Evolutionary conservation across 148 eudicot species (phyloP).

Genomic region (Rhododendron vialii): DNA sequence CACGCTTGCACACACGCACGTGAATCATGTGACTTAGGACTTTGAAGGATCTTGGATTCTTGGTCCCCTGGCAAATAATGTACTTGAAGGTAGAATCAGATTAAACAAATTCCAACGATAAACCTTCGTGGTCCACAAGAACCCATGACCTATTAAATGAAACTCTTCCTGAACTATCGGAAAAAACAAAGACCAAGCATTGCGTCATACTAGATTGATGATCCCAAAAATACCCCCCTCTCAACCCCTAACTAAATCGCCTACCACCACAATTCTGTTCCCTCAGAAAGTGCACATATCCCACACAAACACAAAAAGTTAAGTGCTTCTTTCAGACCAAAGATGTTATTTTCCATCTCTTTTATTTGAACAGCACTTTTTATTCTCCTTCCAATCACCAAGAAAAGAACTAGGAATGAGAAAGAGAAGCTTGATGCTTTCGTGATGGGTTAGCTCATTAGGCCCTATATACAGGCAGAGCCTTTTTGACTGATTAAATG

Average conservation of each 20-base stretch:
- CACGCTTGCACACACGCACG: too few species aligned
- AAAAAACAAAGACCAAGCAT: neutral
- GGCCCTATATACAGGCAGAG: too few species aligned
- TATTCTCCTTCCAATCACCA: neutral
- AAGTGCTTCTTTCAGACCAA: neutral
- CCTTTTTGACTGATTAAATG: too few species aligned
- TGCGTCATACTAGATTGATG: neutral
- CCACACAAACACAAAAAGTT: neutral
- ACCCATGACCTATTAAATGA: neutral
- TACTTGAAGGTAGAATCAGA: neutral
- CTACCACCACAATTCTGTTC: neutral
- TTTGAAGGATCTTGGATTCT: neutral
- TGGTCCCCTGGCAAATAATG: neutral
- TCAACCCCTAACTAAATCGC: neutral
- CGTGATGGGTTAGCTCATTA: too few species aligned
- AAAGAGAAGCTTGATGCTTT: neutral
- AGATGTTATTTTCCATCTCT: too few species aligned
- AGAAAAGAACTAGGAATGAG: neutral
- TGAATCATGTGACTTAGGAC: too few species aligned
- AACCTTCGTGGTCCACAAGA: neutral
- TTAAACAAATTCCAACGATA: neutral
- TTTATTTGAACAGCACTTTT: neutral
- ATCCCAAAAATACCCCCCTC: neutral
- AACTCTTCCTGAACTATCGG: neutral
- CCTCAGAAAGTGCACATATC: neutral